phyloP scores from a whole-genome alignment of 2,329 filamentous ascomycete genomes.

The Talaromyces sp. region DNA sequence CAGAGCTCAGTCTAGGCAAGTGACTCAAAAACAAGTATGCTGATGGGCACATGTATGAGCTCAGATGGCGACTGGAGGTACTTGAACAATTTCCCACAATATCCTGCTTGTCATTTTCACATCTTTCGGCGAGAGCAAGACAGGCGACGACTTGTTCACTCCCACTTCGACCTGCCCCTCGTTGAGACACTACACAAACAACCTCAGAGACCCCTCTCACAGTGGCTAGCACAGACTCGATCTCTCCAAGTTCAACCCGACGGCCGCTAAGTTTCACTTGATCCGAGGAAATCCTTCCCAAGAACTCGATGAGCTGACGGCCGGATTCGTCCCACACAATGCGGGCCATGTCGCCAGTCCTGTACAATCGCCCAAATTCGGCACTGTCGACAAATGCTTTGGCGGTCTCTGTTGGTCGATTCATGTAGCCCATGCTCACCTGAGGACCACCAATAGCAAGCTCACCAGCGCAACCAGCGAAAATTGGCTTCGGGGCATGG shows the following conservation, averaged over 20 bases:
- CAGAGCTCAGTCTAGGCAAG: constrained; percentile 22
- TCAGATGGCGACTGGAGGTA: constrained; percentile 14
- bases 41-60: constrained; percentile 23
- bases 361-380: constrained; percentile 43
- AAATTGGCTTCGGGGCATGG: constrained; percentile 30
- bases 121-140: constrained; percentile 15
- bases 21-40: constrained; percentile 18
- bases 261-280: constrained; percentile 61
- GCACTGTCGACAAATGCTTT: constrained; percentile 14
- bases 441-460: constrained; percentile 9
- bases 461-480: constrained; percentile 30
- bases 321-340: constrained; percentile 58
- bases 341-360: constrained; percentile 43
- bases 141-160: constrained; percentile 24
- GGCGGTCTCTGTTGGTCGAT: constrained; percentile 6
- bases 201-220: constrained; percentile 18
- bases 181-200: constrained; percentile 20
- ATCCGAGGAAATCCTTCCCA: constrained; percentile 52
- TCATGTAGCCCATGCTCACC: constrained; percentile 9
- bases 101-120: constrained; percentile 10
- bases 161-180: constrained; percentile 15
- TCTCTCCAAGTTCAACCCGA: constrained; percentile 52
- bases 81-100: constrained; percentile 16
- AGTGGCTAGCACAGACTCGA: constrained; percentile 27
- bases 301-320: constrained; percentile 57